Evolutionary conservation across 768 basidiomycete species (phyloP), one percentile per base, ranked within the genome.

Genomic region (Hygrophorus russula): DNA sequence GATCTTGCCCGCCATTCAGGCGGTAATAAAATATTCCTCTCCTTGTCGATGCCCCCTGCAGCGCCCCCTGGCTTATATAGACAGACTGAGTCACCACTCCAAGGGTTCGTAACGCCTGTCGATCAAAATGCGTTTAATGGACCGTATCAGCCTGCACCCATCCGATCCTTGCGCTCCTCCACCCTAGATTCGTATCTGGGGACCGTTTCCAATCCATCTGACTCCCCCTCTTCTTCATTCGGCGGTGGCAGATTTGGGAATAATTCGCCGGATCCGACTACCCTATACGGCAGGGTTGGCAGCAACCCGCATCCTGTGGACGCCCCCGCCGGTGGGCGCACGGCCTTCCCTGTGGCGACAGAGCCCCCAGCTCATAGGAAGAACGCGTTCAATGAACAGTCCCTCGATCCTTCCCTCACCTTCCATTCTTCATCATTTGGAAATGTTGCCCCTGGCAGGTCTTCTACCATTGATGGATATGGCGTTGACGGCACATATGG

Each of bases 191-290:
- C 74, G 1, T 80, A 76, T 57, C 47, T 75, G 20, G 65, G 62
- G 35, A 61, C 67, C 31, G 68, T 70, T 9, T 78, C 82, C 20
- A 69, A 67, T 54, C 65, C 71, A 27, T 72, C 80, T 12, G 79
- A 82, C 46, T 86, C 85, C 7, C 82, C 83, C 2, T 73, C 80
- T 2, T 86, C 85, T 1, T 82, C 82, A 3, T 71, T 84, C 34
- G 73, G 80, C 46, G 74, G 68, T 20, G 74, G 71, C 24, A 64
- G 78, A 48, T 81, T 82, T 55, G 69, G 73, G 36, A 74, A 78
- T 49, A 70, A 67, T 14, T 86, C 84, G 27, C 84, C 85, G 0
- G 85, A 87, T 58, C 71, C 74, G n/a, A 57, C 68, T 19, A 62
- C 67, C 6, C 74, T 82, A 49, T 70, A 68, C 41, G 69, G 74